phyloP scores from a whole-genome alignment of 768 basidiomycete genomes.

The Leccinum rimulosum region DNA sequence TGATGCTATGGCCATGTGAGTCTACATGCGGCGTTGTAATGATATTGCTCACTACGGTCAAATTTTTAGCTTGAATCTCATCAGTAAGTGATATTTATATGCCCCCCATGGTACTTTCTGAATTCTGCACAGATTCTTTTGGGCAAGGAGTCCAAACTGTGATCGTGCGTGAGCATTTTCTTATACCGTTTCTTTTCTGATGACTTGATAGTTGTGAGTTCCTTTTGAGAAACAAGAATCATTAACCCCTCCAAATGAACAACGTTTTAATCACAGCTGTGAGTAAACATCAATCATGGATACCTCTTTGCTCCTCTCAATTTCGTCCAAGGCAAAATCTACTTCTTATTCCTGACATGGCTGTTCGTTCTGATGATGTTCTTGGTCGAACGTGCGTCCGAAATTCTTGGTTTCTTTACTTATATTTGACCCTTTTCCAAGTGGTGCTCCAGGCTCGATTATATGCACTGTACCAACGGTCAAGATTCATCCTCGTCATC shows the following conservation, averaged over 20 bases:
- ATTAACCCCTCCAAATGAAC: background rate
- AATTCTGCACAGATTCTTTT: conserved; percentile 12
- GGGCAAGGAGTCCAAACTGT: conserved; percentile 1
- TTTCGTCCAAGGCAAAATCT: background rate
- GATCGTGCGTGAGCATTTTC: conserved; percentile 4
- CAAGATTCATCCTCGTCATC: background rate
- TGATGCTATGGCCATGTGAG: conserved; percentile 13
- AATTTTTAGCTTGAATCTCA: conserved; percentile 8
- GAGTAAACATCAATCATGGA: background rate
- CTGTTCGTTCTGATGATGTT: background rate
- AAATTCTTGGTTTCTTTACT: background rate
- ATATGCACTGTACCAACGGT: background rate
- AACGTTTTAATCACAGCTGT: conserved; percentile 1
- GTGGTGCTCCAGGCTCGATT: background rate
- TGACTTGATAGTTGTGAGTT: conserved; percentile 16
- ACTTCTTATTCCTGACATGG: conserved; percentile 9
- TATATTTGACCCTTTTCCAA: background rate
- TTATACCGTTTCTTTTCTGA: background rate
- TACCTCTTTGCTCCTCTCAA: background rate
- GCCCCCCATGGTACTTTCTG: background rate
- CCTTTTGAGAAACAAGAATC: background rate
- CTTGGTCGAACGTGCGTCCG: conserved; percentile 7
- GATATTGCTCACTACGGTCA: background rate
- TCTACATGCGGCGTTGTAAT: background rate
- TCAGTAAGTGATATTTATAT: background rate